Conservation (phyloP, 78 protist genomes). For the Pigoraptor vietnamica region DNA sequence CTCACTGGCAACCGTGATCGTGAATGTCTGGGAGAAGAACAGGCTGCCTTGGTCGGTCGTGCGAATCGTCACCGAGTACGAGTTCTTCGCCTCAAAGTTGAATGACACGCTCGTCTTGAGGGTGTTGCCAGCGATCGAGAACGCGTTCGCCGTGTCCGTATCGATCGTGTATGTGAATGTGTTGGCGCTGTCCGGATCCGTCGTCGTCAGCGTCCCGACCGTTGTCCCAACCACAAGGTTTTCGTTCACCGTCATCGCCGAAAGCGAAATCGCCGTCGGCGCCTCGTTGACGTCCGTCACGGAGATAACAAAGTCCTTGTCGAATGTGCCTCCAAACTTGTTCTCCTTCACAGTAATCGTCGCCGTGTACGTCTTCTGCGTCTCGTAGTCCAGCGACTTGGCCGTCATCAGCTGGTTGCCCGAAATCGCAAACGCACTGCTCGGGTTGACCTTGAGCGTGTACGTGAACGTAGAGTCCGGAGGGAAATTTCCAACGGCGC, state of each 20-base stretch:
- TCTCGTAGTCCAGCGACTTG: not conserved
- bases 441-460: not conserved
- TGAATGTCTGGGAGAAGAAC: too few relatives aligned
- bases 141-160: not conserved
- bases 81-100: not conserved
- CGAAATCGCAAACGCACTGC: not conserved
- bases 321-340: not conserved
- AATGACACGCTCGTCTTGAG: too few relatives aligned
- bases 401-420: not conserved
- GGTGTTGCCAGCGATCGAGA: too few relatives aligned
- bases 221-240: not conserved
- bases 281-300: not conserved
- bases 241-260: not conserved
- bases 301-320: not conserved
- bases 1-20: not conserved
- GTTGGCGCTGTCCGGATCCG: not conserved
- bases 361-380: not conserved
- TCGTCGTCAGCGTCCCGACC: not conserved
- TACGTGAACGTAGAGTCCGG: not conserved
- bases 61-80: not conserved
- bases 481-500: not conserved
- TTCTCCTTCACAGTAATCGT: not conserved
- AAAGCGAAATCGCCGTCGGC: not conserved
- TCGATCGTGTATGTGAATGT: not conserved
- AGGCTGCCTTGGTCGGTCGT: too few relatives aligned